phyloP scores from a whole-genome alignment of 2,329 filamentous ascomycete species.

The Aspergillus caelatus region DNA sequence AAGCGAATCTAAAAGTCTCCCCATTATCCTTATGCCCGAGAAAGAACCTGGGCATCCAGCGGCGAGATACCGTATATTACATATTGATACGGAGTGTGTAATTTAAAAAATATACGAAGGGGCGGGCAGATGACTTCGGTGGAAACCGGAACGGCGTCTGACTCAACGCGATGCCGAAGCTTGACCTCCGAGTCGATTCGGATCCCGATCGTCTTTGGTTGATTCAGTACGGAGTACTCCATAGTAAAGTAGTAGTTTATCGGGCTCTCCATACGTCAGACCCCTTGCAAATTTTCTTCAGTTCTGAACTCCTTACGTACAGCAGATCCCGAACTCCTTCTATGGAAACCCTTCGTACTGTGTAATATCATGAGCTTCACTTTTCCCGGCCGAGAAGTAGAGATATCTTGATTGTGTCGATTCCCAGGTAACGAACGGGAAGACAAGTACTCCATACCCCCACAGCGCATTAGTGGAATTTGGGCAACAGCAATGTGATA shows the following conservation, averaged over 20 bases:
- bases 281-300: not conserved
- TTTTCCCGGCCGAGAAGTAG: not conserved
- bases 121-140: conserved; percentile 2
- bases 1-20: conserved; percentile 28
- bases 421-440: too few relatives aligned
- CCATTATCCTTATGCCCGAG: conserved; percentile 31
- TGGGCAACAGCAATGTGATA: too few relatives aligned
- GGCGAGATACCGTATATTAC: conserved; percentile 6
- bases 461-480: too few relatives aligned
- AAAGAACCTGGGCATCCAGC: not conserved
- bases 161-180: not conserved
- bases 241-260: not conserved
- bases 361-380: not conserved
- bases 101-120: conserved; percentile 8
- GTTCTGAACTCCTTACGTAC: not conserved
- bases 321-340: not conserved
- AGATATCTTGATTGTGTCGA: not conserved
- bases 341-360: not conserved
- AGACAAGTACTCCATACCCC: too few relatives aligned
- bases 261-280: not conserved
- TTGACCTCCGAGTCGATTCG: not conserved
- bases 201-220: not conserved
- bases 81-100: conserved; percentile 16
- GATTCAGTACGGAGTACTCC: not conserved
- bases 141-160: conserved; percentile 3